Conservation (phyloP, 129 eudicot species). For the Helianthus tuberosus region DNA sequence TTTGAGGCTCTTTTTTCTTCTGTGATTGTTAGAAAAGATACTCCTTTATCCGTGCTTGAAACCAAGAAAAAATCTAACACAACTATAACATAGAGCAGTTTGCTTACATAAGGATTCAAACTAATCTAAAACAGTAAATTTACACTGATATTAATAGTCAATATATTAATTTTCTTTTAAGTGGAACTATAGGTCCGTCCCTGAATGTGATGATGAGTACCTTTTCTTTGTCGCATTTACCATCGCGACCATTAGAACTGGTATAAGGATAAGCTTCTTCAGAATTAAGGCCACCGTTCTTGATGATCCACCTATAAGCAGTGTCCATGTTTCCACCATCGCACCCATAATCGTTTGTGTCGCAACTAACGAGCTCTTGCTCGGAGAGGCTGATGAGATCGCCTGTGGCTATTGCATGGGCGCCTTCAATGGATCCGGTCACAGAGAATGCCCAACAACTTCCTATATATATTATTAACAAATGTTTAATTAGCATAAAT, state of each 20-base stretch:
- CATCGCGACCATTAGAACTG: conserved; percentile 37
- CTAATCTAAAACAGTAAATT: too few relatives aligned
- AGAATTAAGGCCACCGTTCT: conserved; percentile 58
- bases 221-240: conserved; percentile 54
- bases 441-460: conserved; percentile 75
- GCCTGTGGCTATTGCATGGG: conserved; percentile 48
- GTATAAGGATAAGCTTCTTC: conserved; percentile 60
- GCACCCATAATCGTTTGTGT: conserved; percentile 55
- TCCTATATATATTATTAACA: conserved; percentile 32
- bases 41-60: too few relatives aligned
- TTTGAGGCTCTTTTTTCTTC: too few relatives aligned
- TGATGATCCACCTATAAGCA: conserved; percentile 51
- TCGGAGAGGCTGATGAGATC: conserved; percentile 68
- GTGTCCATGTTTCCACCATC: conserved; percentile 64
- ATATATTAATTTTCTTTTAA: too few relatives aligned
- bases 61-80: too few relatives aligned
- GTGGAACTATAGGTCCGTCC: too few relatives aligned
- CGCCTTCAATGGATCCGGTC: conserved; percentile 69
- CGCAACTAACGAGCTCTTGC: conserved; percentile 68
- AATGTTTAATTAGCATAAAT: neutral
- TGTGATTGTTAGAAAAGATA: too few relatives aligned
- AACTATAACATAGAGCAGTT: too few relatives aligned
- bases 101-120: too few relatives aligned
- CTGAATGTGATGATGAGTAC: conserved; percentile 17
- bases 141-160: too few relatives aligned